These are phyloP conservation scores for Pestalotiopsis sp. DNA, from an alignment of 2,329 filamentous ascomycete genomes.

Conservation along the genomic window DNA sequence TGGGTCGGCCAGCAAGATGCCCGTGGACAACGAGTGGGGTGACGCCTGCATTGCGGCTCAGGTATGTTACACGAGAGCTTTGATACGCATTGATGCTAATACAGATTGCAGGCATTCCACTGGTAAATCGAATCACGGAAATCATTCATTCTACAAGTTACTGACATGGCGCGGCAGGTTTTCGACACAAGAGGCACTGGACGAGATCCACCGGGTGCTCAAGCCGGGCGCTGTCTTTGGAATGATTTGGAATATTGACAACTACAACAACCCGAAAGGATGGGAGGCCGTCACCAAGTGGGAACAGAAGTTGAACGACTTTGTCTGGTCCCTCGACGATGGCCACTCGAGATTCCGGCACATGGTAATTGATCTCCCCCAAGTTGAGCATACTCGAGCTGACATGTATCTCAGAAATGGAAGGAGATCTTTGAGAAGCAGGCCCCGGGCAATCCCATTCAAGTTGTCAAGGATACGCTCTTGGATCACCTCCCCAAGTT, in stretches of 20 bases:
- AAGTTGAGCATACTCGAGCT: background rate
- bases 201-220: conserved; percentile 69
- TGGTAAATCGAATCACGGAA: conserved; percentile 21
- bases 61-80: conserved; percentile 45
- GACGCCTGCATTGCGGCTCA: conserved; percentile 71
- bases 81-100: background rate
- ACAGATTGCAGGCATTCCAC: conserved; percentile 47
- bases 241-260: conserved; percentile 75
- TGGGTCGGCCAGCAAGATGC: conserved; percentile 61
- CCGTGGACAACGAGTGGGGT: conserved; percentile 57
- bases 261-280: conserved; percentile 66
- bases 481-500: conserved; percentile 50
- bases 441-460: conserved; percentile 52
- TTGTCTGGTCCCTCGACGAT: conserved; percentile 59
- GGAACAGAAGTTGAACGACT: conserved; percentile 64
- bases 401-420: conserved; percentile 50
- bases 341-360: conserved; percentile 68
- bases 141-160: background rate
- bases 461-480: conserved; percentile 47
- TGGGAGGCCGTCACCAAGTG: conserved; percentile 61
- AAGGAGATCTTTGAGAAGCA: conserved; percentile 65
- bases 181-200: conserved; percentile 61
- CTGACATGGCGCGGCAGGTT: conserved; percentile 55
- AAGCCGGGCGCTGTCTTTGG: conserved; percentile 63
- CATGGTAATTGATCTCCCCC: conserved; percentile 26